These are phyloP conservation scores for Rutstroemia sp. DNA, from an alignment of 2,329 filamentous ascomycete species.

Conservation along the genomic window DNA sequence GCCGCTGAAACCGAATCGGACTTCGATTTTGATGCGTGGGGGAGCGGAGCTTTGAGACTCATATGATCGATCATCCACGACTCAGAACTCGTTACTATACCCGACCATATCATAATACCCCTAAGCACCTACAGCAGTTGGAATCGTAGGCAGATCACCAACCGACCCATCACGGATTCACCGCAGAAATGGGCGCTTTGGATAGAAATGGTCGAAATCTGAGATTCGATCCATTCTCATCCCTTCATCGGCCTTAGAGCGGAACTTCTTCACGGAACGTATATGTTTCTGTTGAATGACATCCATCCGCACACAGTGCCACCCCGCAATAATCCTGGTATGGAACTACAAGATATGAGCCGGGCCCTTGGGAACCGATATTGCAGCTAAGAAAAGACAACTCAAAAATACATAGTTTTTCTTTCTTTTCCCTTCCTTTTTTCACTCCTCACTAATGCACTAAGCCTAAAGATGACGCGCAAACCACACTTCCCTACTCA, in stretches of 20 bases:
- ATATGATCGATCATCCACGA: no score
- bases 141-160: no score
- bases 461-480: constrained; percentile 8
- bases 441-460: background rate
- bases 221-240: no score
- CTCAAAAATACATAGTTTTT: background rate
- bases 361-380: constrained; percentile 7
- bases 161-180: no score
- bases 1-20: background rate
- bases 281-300: background rate
- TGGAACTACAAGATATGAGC: background rate
- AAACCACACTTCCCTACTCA: background rate
- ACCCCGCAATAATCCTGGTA: constrained; percentile 13
- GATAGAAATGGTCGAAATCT: background rate
- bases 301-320: background rate
- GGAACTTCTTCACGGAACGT: background rate
- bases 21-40: background rate
- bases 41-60: background rate
- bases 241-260: background rate
- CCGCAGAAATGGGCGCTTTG: no score
- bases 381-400: background rate
- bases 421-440: background rate
- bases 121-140: no score
- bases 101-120: no score
- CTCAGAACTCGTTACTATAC: no score